These are phyloP conservation scores for Sclerotinia subarctica DNA, from an alignment of 2,329 filamentous ascomycete species.

Conservation along the genomic window DNA sequence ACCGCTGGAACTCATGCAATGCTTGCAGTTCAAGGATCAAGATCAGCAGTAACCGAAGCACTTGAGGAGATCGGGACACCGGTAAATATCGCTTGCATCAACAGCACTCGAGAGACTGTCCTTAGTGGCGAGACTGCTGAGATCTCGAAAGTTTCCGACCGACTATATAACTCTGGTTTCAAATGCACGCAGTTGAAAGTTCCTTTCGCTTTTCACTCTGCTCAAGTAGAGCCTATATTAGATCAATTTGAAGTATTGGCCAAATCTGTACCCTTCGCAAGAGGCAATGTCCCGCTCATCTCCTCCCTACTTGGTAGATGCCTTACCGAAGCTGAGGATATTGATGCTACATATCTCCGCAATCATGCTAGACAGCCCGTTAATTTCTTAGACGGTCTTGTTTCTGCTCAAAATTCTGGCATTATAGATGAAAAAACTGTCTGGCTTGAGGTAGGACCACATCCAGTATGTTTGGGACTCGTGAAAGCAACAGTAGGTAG, in stretches of 20 bases:
- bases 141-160: slow-evolving; percentile 41
- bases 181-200: slow-evolving; percentile 57
- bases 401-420: slow-evolving; percentile 55
- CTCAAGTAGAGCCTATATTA: slow-evolving; percentile 60
- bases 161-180: slow-evolving; percentile 44
- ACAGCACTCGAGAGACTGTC: slow-evolving; percentile 20
- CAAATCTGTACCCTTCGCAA: slow-evolving; percentile 50
- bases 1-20: slow-evolving; percentile 64
- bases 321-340: slow-evolving; percentile 52
- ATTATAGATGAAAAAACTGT: slow-evolving; percentile 64
- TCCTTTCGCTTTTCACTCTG: slow-evolving; percentile 63
- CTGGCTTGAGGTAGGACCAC: slow-evolving; percentile 73
- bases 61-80: slow-evolving; percentile 5
- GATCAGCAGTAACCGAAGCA: slow-evolving; percentile 30
- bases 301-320: slow-evolving; percentile 63
- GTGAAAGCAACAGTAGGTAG: slow-evolving; percentile 58
- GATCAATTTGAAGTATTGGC: slow-evolving; percentile 55
- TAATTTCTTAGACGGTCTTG: slow-evolving; percentile 57
- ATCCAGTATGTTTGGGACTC: slow-evolving; percentile 66
- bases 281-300: slow-evolving; percentile 57
- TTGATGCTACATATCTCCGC: slow-evolving; percentile 60
- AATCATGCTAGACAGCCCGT: slow-evolving; percentile 65
- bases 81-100: slow-evolving; percentile 21
- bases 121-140: slow-evolving; percentile 43
- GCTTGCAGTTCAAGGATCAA: slow-evolving; percentile 56